Percentiles rank a stretch among this genome's conserved stretches.
Evolutionary conservation across 2,329 filamentous ascomycete species (phyloP).

Genomic region (Fusarium hainanense): DNA sequence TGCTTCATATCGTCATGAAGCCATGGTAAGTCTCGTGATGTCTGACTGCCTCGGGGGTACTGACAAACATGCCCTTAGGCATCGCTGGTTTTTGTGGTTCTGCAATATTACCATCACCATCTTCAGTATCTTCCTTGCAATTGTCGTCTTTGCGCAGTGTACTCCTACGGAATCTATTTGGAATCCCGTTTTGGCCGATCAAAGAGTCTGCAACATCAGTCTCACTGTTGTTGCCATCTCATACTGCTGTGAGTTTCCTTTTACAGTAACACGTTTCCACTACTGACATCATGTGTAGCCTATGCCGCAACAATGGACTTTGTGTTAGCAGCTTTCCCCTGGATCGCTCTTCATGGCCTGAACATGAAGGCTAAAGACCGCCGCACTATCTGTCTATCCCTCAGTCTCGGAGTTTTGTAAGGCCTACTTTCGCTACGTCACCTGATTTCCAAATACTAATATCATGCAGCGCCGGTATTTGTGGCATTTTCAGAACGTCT

Average conservation of each 20-base stretch:
- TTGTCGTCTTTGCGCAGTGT: neutral
- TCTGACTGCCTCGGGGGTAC: fast-evolving
- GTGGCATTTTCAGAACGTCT: neutral
- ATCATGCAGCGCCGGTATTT: neutral
- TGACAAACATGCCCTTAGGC: neutral
- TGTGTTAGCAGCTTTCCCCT: neutral
- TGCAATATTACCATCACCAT: neutral
- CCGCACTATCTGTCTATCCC: neutral
- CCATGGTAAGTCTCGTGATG: neutral
- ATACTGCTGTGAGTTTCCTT: neutral
- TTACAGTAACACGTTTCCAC: neutral
- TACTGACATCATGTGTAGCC: neutral
- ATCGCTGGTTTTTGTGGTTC: constrained; percentile 1
- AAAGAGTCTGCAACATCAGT: neutral
- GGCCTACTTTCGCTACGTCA: neutral
- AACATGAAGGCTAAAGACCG: constrained; percentile 9
- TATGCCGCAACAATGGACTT: constrained; percentile 1
- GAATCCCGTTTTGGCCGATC: neutral
- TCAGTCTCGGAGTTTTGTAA: constrained; percentile 2
- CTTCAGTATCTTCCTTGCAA: neutral
- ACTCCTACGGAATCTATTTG: neutral
- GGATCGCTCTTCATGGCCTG: neutral
- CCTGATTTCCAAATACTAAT: neutral
- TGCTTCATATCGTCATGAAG: neutral
- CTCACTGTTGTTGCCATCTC: neutral